These are phyloP conservation scores for Phlyctochytrium bullatum DNA, from an alignment of 192 early-diverging fungal genomes.

Conservation along the genomic window DNA sequence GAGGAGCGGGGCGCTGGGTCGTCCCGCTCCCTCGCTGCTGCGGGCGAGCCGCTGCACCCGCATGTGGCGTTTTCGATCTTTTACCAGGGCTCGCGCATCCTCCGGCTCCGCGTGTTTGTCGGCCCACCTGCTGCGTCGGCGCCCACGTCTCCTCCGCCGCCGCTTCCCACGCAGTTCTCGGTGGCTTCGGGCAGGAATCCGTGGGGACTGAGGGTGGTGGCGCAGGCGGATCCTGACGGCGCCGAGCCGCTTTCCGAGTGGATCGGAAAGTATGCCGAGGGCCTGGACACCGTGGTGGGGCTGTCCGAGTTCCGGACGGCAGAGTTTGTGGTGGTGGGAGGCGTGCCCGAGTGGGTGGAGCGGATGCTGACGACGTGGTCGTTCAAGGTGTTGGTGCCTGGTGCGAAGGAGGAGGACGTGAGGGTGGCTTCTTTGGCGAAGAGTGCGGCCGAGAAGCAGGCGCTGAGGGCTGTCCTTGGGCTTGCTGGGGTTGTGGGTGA, in stretches of 20 bases:
- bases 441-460: no score
- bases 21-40: background rate
- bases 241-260: background rate
- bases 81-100: background rate
- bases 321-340: background rate
- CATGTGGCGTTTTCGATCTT: background rate
- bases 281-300: background rate
- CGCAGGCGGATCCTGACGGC: background rate
- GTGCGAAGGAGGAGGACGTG: background rate
- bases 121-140: background rate
- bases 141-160: background rate
- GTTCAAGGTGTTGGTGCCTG: background rate
- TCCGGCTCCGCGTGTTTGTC: background rate
- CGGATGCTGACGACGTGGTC: background rate
- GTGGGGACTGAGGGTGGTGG: background rate
- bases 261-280: background rate
- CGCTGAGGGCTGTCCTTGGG: no score
- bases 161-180: background rate
- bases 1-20: no score
- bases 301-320: background rate
- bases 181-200: background rate
- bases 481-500: no score
- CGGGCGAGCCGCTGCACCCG: background rate
- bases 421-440: no score
- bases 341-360: background rate